phyloP scores from a whole-genome alignment of 176 grass and related monocot genomes.

The Aegilops umbellulata region DNA sequence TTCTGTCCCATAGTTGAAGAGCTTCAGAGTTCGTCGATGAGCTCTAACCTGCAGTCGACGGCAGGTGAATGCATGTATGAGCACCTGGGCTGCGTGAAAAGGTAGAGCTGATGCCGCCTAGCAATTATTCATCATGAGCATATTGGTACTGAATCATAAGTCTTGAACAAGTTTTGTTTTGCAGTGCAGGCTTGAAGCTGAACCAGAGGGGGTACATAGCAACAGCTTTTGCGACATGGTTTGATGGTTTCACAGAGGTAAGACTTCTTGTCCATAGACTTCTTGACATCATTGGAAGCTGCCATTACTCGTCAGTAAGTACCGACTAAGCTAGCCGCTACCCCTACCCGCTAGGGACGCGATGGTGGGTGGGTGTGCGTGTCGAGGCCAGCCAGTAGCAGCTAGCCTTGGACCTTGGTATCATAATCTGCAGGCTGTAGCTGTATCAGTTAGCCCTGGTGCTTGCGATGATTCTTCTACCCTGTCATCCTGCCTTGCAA shows the following conservation, averaged over 20 bases:
- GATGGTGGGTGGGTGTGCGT: too few relatives aligned
- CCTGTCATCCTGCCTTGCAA: too few relatives aligned
- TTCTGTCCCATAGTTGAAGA: conserved; percentile 10
- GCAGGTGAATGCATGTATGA: not conserved
- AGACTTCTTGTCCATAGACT: not conserved
- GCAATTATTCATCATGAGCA: not conserved
- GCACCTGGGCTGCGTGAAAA: not conserved
- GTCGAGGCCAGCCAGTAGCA: too few relatives aligned
- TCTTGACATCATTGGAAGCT: too few relatives aligned
- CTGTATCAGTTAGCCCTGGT: too few relatives aligned
- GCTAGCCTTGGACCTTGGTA: too few relatives aligned
- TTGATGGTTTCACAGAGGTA: not conserved
- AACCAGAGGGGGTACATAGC: not conserved
- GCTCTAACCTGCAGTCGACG: not conserved
- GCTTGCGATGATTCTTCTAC: too few relatives aligned
- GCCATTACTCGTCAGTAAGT: not conserved
- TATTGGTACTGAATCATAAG: not conserved
- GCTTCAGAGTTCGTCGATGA: not conserved
- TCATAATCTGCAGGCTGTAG: too few relatives aligned
- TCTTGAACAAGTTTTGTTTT: conserved; percentile 1
- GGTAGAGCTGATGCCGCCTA: not conserved
- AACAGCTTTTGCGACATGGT: not conserved
- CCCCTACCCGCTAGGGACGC: too few relatives aligned
- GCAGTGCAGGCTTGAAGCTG: not conserved
- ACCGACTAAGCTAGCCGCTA: too few relatives aligned